A percentile compares a stretch with the other conserved stretches of the same genome.
Conservation (phyloP, 805 yeast genomes). For the Candida gorgasii region DNA sequence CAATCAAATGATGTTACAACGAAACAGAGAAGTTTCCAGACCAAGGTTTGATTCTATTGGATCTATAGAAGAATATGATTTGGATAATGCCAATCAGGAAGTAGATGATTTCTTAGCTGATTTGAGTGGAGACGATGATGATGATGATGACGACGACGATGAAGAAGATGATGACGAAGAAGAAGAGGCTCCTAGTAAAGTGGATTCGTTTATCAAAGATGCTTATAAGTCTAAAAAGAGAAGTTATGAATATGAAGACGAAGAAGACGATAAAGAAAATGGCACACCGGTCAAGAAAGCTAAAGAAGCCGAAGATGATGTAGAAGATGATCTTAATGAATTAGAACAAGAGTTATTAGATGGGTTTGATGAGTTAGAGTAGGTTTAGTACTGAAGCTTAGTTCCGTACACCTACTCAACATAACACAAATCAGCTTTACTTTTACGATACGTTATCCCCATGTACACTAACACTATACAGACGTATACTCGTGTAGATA, state of each 20-base stretch:
- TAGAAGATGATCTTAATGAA: conserved; percentile 39
- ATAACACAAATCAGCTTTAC: too few species aligned
- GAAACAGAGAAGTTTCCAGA: conserved; percentile 16
- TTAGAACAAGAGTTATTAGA: conserved; percentile 52
- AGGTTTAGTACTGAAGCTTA: too few species aligned
- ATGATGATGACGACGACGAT: conserved; percentile 29
- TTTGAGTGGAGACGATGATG: conserved; percentile 39
- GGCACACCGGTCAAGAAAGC: conserved; percentile 10
- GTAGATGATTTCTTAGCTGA: conserved; percentile 52
- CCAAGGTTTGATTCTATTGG: conserved; percentile 35
- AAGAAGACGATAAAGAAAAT: conserved; percentile 21
- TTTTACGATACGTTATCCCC: too few species aligned
- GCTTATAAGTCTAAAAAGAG: conserved; percentile 22
- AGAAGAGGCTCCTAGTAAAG: conserved; percentile 24
- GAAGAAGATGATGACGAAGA: conserved; percentile 24
- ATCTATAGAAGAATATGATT: conserved; percentile 37
- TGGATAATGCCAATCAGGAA: conserved; percentile 44
- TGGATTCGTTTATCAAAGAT: conserved; percentile 28
- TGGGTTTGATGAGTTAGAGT: conserved; percentile 51
- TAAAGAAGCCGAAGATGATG: conserved; percentile 9
- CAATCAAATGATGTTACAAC: conserved; percentile 20
- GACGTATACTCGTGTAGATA: neutral
- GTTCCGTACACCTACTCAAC: too few species aligned
- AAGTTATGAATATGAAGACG: conserved; percentile 19
- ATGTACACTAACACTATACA: too few species aligned